A percentile compares a stretch with the other conserved stretches of the same genome.
These are phyloP conservation scores for Pseudogymnoascus destructans DNA, from an alignment of 2,329 filamentous ascomycete species.

Conservation along the genomic window DNA sequence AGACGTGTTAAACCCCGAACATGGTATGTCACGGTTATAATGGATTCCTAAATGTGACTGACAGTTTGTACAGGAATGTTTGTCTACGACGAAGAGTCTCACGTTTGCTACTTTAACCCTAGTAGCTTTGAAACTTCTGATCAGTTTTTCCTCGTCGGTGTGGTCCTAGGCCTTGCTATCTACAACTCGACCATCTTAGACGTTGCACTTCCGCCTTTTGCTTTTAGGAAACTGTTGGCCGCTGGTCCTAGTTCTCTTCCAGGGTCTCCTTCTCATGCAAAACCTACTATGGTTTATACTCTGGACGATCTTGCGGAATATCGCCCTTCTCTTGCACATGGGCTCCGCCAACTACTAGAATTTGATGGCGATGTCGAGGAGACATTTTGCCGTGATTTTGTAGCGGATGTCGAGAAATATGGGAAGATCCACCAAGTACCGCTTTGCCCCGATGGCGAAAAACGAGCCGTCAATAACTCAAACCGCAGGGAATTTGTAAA, in stretches of 20 bases:
- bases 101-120: conserved; percentile 87
- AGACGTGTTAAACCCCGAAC: conserved; percentile 82
- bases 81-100: conserved; percentile 79
- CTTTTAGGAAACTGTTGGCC: conserved; percentile 74
- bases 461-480: conserved; percentile 63
- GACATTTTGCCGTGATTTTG: conserved; percentile 72
- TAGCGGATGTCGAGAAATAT: conserved; percentile 64
- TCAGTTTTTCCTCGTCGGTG: conserved; percentile 81
- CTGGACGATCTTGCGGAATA: conserved; percentile 76
- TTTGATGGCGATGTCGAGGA: conserved; percentile 73
- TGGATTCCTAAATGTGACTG: conserved; percentile 10
- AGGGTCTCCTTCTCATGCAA: conserved; percentile 41
- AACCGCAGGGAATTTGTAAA: conserved; percentile 82
- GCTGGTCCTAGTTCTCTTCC: conserved; percentile 52
- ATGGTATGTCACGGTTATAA: conserved; percentile 45
- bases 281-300: conserved; percentile 55
- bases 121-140: conserved; percentile 82
- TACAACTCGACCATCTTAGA: conserved; percentile 93
- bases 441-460: conserved; percentile 61
- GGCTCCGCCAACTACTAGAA: conserved; percentile 63
- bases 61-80: conserved; percentile 55
- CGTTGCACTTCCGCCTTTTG: conserved; percentile 74
- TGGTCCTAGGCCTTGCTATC: conserved; percentile 77
- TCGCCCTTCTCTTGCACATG: conserved; percentile 60
- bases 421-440: conserved; percentile 53